These are phyloP conservation scores for Haplographium delicatum DNA, from an alignment of 495 filamentous ascomycete genomes.

Conservation along the genomic window DNA sequence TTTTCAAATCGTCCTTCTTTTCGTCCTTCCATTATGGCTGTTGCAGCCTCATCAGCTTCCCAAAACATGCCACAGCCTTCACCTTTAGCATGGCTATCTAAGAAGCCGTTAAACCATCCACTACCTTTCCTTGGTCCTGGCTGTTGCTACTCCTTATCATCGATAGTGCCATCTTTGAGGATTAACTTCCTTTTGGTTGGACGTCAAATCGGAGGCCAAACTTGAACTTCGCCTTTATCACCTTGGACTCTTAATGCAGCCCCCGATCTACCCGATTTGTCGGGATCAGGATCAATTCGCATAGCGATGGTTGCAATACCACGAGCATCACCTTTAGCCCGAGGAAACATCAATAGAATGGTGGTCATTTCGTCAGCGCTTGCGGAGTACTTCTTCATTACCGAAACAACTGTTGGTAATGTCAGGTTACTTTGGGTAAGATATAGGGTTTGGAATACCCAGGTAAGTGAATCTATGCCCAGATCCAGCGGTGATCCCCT, in stretches of 20 bases:
- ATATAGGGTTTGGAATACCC: slow-evolving; percentile 90
- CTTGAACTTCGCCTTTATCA: slow-evolving; percentile 77
- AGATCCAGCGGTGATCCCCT: slow-evolving; percentile 80
- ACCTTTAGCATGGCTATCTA: slow-evolving; percentile 36
- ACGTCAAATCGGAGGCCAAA: slow-evolving; percentile 65
- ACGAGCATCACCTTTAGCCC: slow-evolving; percentile 49
- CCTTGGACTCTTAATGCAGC: slow-evolving; percentile 79
- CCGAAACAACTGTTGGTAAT: slow-evolving; percentile 35
- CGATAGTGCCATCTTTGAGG: no score
- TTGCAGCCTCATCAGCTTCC: slow-evolving; percentile 86
- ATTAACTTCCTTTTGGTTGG: no score
- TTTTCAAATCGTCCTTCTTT: slow-evolving; percentile 66
- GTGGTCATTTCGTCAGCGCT: slow-evolving; percentile 78
- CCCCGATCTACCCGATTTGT: slow-evolving; percentile 57
- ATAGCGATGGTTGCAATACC: slow-evolving; percentile 74
- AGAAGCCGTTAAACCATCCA: slow-evolving; percentile 57
- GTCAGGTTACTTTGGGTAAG: slow-evolving; percentile 35
- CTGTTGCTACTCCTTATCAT: slow-evolving; percentile 33
- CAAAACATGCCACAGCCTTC: slow-evolving; percentile 84
- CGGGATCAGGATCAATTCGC: slow-evolving; percentile 42
- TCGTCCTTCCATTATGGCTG: slow-evolving; percentile 76
- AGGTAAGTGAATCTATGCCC: slow-evolving; percentile 84
- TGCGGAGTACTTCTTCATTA: slow-evolving; percentile 68
- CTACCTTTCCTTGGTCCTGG: slow-evolving; percentile 41
- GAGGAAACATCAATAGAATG: slow-evolving; percentile 72